These are phyloP conservation scores for Fusarium gaditjirri DNA, from an alignment of 2,329 filamentous ascomycete genomes.

Conservation along the genomic window DNA sequence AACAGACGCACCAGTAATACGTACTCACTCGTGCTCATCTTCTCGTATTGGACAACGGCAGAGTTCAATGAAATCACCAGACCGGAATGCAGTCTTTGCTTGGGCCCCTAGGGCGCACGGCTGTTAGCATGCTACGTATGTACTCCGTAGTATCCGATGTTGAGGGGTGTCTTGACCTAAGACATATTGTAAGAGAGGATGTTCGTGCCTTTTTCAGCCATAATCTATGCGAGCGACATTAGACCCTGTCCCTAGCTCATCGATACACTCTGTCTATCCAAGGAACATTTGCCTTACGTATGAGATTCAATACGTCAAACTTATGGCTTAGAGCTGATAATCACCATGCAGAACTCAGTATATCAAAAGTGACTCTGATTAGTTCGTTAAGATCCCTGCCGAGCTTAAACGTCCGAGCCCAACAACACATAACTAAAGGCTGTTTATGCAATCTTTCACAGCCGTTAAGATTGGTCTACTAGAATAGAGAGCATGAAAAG, in stretches of 20 bases:
- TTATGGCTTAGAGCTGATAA: too few species aligned
- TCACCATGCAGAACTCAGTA: neutral
- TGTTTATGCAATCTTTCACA: neutral
- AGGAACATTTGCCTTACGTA: neutral
- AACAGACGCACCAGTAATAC: neutral
- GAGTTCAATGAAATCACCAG: rapidly evolving
- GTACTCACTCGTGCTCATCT: neutral
- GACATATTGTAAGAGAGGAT: neutral
- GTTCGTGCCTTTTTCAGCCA: neutral
- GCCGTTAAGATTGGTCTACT: neutral
- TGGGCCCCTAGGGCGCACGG: neutral
- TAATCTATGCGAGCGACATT: too few species aligned
- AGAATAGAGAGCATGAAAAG: neutral
- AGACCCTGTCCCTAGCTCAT: too few species aligned
- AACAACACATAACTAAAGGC: neutral
- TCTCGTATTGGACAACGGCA: neutral
- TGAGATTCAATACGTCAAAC: neutral
- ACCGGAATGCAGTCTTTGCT: neutral
- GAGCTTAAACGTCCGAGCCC: neutral
- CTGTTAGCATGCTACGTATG: neutral
- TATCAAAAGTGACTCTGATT: too few species aligned
- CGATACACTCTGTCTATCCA: too few species aligned
- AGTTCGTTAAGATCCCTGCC: neutral
- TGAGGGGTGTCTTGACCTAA: neutral
- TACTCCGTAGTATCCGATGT: neutral